Conservation (phyloP, 306 rosid genomes). For the Sicyos edulis region DNA sequence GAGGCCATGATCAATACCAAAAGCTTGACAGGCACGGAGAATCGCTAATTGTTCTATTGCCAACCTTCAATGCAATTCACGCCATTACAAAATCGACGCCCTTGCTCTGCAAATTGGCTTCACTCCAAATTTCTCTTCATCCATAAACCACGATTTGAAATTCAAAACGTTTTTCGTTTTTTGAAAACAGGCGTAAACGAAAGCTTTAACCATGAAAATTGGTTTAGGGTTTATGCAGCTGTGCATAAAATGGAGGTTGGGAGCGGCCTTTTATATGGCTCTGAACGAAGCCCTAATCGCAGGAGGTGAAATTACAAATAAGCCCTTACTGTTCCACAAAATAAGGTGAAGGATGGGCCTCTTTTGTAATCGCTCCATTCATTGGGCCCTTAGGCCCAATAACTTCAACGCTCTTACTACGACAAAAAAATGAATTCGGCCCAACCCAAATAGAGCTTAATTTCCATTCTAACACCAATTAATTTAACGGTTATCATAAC, state of each 20-base stretch:
- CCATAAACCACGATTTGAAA: too few species aligned
- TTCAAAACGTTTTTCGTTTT: background rate
- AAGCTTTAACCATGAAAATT: too few species aligned
- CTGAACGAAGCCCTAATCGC: conserved; percentile 10
- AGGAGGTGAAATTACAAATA: background rate
- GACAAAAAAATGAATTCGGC: too few species aligned
- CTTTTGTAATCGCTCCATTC: too few species aligned
- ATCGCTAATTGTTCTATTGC: conserved; percentile 50
- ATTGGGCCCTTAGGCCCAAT: conserved; percentile 19
- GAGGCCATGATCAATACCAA: conserved; percentile 75
- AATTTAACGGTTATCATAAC: too few species aligned
- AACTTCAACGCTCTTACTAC: too few species aligned
- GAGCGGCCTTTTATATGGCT: conserved; percentile 11
- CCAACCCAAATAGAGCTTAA: too few species aligned
- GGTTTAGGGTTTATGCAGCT: too few species aligned
- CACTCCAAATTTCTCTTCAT: background rate
- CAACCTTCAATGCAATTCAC: conserved; percentile 94
- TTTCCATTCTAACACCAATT: too few species aligned
- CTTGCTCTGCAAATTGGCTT: conserved; percentile 99
- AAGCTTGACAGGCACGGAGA: conserved; percentile 94
- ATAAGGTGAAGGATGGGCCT: background rate
- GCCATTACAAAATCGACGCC: conserved; percentile 50
- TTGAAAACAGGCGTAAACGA: too few species aligned
- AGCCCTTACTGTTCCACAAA: background rate
- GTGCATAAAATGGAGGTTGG: fast-evolving